These are phyloP conservation scores for Knoxdaviesia capensis DNA, from an alignment of 2,329 filamentous ascomycete species.

Conservation along the genomic window DNA sequence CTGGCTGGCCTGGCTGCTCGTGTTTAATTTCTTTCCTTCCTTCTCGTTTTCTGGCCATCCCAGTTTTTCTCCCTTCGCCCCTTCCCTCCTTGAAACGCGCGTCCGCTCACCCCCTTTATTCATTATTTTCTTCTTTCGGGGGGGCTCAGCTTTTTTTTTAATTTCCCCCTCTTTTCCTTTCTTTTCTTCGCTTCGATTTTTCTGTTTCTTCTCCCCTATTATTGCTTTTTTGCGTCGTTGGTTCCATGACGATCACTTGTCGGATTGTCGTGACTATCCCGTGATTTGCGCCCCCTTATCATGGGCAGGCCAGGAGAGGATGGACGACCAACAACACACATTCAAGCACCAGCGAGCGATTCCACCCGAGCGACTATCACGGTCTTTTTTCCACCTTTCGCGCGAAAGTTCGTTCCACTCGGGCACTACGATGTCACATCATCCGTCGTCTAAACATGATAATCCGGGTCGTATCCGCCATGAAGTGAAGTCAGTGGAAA, in stretches of 20 bases:
- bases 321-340: too few relatives aligned
- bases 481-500: too few relatives aligned
- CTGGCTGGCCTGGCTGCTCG: too few relatives aligned
- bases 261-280: background rate
- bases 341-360: too few relatives aligned
- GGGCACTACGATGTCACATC: too few relatives aligned
- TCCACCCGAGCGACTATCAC: background rate
- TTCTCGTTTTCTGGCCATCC: background rate
- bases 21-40: too few relatives aligned
- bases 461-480: too few relatives aligned
- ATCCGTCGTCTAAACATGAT: too few relatives aligned
- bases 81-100: background rate
- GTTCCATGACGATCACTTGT: background rate
- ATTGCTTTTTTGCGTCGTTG: background rate
- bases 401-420: too few relatives aligned
- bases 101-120: too few relatives aligned
- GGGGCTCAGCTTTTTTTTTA: background rate
- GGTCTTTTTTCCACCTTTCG: slow-evolving; percentile 1
- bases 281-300: background rate
- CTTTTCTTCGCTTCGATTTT: background rate
- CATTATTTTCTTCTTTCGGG: background rate
- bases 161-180: background rate
- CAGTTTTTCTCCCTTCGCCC: background rate
- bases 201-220: background rate
- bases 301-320: background rate